Evolutionary conservation across 2,329 filamentous ascomycete genomes (phyloP), one percentile per base, ranked within the genome.

Genomic region (Fusarium buharicum): DNA sequence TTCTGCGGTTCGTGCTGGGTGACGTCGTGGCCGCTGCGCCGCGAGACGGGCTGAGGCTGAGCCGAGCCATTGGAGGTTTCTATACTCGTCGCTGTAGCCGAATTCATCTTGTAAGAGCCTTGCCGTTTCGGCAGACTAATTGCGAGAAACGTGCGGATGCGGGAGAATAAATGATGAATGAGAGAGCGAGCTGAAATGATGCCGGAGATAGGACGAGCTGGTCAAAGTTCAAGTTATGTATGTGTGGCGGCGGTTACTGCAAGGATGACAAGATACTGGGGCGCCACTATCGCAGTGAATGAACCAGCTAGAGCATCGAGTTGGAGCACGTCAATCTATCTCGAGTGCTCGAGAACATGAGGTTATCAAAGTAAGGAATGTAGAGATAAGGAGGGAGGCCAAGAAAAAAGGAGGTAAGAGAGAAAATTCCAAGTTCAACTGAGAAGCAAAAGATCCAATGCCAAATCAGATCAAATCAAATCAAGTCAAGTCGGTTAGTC

Each of bases 51-150:
- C 24, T 27, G 24, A 28, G 27, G 53, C 52, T 58, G 46, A 31
- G 55, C 39, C 9, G 67, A 63, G 61, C 70, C 72, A 59, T 64
- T 71, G 50, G 69, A 63, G 51, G 69, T 67, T 59, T 75, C 71
- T 59, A 71, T 68, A 62, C 73, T 74, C 41, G 75, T 77, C 40
- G 74, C 65, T 46, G 78, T 80, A 46, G 77, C 74, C 60, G 78
- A 77, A 56, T 77, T 78, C 79, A 80, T 79, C 48, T 45, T 70
- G 44, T 50, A 41, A 50, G 37, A 62, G 43, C 30, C 44, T 57
- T 59, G 66, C 56, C 63, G 38, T 28, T 22, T 49, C 28, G 55
- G 56, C 54, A 63, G 62, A 63, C 58, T 43, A 36, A 48, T 60
- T 13, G 48, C 24, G 36, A 34, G 31, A 49, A 17, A 24, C 11